Conservation (phyloP, 164 flowering plant genomes). For the Buxus sempervirens region DNA sequence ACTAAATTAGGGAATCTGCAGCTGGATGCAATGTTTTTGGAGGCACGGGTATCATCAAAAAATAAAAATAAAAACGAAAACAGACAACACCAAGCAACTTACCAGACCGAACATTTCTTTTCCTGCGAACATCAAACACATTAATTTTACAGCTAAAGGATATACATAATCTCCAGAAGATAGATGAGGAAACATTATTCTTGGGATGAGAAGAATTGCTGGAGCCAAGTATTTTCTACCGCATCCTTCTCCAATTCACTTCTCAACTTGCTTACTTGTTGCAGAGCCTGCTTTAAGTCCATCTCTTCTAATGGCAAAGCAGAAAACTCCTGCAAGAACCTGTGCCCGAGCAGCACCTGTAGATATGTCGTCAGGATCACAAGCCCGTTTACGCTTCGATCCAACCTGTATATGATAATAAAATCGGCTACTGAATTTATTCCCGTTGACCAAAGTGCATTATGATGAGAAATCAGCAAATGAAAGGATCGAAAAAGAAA, state of each 20-base stretch:
- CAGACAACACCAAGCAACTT: no score
- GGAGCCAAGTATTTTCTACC: slow-evolving; percentile 60
- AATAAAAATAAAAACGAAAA: no score
- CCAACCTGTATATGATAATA: slow-evolving; percentile 42
- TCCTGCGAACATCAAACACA: no score
- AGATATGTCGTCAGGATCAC: slow-evolving; percentile 55
- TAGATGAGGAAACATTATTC: no score
- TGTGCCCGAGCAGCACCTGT: slow-evolving; percentile 71
- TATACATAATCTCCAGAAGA: no score
- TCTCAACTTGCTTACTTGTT: slow-evolving; percentile 51
- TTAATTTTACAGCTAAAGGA: no score
- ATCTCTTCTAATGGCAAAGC: slow-evolving; percentile 73
- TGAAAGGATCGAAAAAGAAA: no score
- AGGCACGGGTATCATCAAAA: no score
- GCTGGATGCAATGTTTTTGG: no score
- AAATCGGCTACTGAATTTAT: not conserved
- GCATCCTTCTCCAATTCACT: slow-evolving; percentile 72
- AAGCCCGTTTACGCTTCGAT: slow-evolving; percentile 62
- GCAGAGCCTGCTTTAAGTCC: slow-evolving; percentile 61
- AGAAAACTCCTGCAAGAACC: slow-evolving; percentile 69
- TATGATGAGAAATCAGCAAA: not conserved
- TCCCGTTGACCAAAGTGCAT: not conserved
- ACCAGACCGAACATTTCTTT: no score
- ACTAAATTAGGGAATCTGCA: no score
- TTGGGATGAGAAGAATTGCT: slow-evolving; percentile 56